Percentiles rank a stretch among this genome's conserved stretches.
Conservation (phyloP, 139 green algal genomes). For the Trebouxia sp. region DNA sequence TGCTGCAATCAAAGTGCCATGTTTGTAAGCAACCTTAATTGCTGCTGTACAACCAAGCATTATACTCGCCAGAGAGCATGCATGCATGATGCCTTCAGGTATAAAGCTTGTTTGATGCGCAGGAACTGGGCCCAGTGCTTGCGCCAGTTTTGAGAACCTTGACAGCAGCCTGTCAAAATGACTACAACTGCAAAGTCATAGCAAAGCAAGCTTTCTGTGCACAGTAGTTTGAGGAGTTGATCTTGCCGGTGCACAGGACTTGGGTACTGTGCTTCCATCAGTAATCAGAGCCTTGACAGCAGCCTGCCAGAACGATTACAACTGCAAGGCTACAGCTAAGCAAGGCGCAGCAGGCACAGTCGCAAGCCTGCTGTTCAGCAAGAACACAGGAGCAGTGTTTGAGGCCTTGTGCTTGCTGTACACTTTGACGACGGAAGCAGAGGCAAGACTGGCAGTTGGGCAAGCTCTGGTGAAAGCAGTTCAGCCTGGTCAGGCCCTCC, state of each 20-base stretch:
- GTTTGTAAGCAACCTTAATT: not conserved
- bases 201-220: constrained; percentile 1
- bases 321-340: constrained; percentile 35
- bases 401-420: constrained; percentile 46
- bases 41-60: too few species aligned
- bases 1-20: not conserved
- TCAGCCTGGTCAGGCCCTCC: not conserved
- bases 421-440: constrained; percentile 38
- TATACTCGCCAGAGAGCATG: too few species aligned
- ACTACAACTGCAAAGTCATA: constrained; percentile 46
- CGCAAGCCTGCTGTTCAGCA: not conserved
- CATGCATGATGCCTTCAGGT: not conserved
- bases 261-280: too few species aligned
- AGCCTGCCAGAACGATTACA: constrained; percentile 51
- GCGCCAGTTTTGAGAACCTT: too few species aligned
- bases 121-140: not conserved
- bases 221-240: too few species aligned
- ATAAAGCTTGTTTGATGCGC: not conserved
- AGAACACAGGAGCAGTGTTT: not conserved
- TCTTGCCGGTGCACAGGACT: too few species aligned
- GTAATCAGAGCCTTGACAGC: constrained; percentile 39
- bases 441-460: constrained; percentile 38
- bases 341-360: not conserved
- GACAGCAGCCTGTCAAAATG: constrained; percentile 37
- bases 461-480: not conserved